These are phyloP conservation scores for Cicer bijugum DNA, from an alignment of 306 rosid species.

Conservation along the genomic window DNA sequence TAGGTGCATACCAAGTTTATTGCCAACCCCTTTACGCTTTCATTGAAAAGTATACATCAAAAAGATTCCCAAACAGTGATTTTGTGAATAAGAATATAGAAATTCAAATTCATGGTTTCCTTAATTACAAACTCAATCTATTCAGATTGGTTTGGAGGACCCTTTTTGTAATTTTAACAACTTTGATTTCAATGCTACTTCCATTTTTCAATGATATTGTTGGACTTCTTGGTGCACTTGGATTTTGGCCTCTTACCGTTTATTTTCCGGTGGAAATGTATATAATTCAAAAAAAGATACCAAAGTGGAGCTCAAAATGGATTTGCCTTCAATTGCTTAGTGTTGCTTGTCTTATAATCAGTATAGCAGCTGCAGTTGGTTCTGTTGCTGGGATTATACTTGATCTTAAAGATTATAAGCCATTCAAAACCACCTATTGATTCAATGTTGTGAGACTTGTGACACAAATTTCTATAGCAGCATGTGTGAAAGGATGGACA, in stretches of 20 bases:
- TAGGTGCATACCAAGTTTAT: slow-evolving; percentile 84
- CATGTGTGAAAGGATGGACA: neutral
- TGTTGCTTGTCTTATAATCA: slow-evolving; percentile 59
- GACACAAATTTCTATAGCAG: neutral
- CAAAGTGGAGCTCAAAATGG: slow-evolving; percentile 75
- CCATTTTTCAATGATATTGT: slow-evolving; percentile 78
- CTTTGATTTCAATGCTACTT: slow-evolving; percentile 68
- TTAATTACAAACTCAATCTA: slow-evolving; percentile 58
- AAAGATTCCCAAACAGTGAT: slow-evolving; percentile 52
- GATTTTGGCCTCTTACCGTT: slow-evolving; percentile 80
- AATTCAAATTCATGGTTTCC: slow-evolving; percentile 42
- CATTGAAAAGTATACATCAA: slow-evolving; percentile 52
- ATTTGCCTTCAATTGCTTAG: slow-evolving; percentile 68
- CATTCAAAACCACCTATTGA: slow-evolving; percentile 57
- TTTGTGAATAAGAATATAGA: slow-evolving; percentile 56
- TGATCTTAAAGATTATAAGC: slow-evolving; percentile 62
- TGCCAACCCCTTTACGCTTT: slow-evolving; percentile 76
- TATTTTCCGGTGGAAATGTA: slow-evolving; percentile 88
- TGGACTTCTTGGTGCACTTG: slow-evolving; percentile 80
- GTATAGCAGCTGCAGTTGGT: slow-evolving; percentile 70
- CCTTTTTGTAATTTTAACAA: slow-evolving; percentile 55
- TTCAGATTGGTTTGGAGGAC: slow-evolving; percentile 74
- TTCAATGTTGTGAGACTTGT: neutral
- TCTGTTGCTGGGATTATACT: slow-evolving; percentile 62
- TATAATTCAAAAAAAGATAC: slow-evolving; percentile 63